Percentiles rank a stretch among this genome's conserved stretches.
Conservation (phyloP, 1,284 basidiomycete genomes). For the Kalmanozyma brasiliensis region DNA sequence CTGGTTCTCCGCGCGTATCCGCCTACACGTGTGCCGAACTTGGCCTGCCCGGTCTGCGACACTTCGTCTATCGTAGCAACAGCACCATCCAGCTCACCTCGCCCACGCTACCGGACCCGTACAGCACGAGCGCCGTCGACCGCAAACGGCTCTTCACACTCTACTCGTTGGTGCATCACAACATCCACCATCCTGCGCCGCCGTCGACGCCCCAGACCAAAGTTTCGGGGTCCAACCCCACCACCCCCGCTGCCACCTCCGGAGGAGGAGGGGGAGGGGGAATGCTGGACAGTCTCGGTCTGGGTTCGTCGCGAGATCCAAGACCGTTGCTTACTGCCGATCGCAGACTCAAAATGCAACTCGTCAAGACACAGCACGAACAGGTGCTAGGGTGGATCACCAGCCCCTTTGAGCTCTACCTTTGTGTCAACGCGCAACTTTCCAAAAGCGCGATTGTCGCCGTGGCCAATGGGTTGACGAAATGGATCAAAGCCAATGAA, state of each 20-base stretch:
- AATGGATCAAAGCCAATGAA: constrained; percentile 91
- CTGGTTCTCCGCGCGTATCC: constrained; percentile 23
- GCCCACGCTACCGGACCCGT: constrained; percentile 84
- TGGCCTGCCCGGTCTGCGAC: constrained; percentile 85
- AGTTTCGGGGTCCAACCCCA: constrained; percentile 3
- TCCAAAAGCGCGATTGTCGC: constrained; percentile 86
- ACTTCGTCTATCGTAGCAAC: constrained; percentile 93
- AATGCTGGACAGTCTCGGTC: constrained; percentile 74
- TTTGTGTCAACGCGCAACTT: constrained; percentile 81
- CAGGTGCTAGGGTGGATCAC: constrained; percentile 82
- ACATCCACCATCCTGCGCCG: constrained; percentile 47
- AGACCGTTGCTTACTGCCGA: constrained; percentile 21
- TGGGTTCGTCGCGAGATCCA: neutral
- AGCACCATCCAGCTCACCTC: constrained; percentile 85
- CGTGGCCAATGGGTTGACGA: constrained; percentile 85
- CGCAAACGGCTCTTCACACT: constrained; percentile 71
- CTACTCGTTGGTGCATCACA: constrained; percentile 37
- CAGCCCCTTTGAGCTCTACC: constrained; percentile 88
- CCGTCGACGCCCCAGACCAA: neutral
- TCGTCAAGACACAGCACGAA: constrained; percentile 83
- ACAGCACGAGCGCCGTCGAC: constrained; percentile 74
- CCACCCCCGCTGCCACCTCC: constrained; percentile 6
- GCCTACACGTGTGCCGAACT: constrained; percentile 72
- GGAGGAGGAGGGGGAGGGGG: constrained; percentile 69
- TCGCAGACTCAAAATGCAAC: constrained; percentile 67